Evolutionary conservation across 768 basidiomycete genomes (phyloP).

Genomic region (Kwoniella newhampshirensis): DNA sequence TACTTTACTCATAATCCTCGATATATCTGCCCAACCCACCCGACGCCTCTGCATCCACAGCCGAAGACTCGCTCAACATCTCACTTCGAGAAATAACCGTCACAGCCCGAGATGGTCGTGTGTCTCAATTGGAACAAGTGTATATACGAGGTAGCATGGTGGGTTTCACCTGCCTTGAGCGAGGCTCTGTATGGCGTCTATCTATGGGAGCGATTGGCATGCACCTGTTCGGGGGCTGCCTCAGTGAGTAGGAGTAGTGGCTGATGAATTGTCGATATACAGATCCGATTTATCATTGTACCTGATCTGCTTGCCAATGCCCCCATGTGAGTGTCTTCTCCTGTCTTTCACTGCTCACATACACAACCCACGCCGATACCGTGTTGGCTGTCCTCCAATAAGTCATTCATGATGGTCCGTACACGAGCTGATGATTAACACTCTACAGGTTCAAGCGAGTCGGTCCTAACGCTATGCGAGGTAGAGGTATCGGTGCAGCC

Average conservation of each 20-base stretch:
- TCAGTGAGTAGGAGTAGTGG: too few species aligned
- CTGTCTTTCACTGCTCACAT: too few species aligned
- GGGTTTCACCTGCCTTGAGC: slow-evolving; percentile 20
- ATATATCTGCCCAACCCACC: slow-evolving; percentile 2
- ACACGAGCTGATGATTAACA: too few species aligned
- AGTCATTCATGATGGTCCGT: too few species aligned
- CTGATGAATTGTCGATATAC: too few species aligned
- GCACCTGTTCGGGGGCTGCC: too few species aligned
- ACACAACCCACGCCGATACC: too few species aligned
- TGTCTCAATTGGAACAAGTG: slow-evolving; percentile 97
- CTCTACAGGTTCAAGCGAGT: slow-evolving; percentile 90
- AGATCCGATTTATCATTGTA: slow-evolving; percentile 86
- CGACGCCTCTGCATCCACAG: slow-evolving; percentile 57
- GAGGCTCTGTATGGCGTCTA: too few species aligned
- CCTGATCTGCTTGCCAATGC: slow-evolving; percentile 99
- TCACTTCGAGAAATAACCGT: slow-evolving; percentile 95
- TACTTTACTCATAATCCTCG: neutral
- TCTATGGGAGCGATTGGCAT: too few species aligned
- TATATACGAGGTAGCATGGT: slow-evolving; percentile 99
- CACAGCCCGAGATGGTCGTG: slow-evolving; percentile 94
- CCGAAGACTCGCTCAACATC: slow-evolving; percentile 97
- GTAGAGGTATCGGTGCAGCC: slow-evolving; percentile 97
- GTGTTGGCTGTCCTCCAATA: too few species aligned
- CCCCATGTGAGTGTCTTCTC: slow-evolving; percentile 75
- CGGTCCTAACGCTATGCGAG: slow-evolving; percentile 96